phyloP scores from a whole-genome alignment of 176 grass and related monocot species.

The Hyparrhenia diplandra region DNA sequence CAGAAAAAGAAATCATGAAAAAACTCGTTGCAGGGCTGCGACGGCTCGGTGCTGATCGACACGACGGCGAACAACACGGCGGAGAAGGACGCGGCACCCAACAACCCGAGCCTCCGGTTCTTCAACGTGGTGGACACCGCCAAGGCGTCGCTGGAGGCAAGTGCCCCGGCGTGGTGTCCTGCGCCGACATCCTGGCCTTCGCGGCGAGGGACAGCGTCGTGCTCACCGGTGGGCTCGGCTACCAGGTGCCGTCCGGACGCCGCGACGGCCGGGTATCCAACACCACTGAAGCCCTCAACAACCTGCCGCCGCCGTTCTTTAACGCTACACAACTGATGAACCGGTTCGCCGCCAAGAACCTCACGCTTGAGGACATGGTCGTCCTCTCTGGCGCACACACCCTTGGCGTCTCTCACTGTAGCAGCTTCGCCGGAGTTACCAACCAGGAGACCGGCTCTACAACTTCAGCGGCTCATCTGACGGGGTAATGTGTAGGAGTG shows the following conservation, averaged over 20 bases:
- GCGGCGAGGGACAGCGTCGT: conserved; percentile 44
- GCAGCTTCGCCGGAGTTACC: not conserved
- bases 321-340: conserved; percentile 3
- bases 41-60: conserved; percentile 54
- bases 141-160: conserved; percentile 41
- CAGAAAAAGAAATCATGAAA: not conserved
- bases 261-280: conserved; percentile 35
- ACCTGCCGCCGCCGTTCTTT: conserved; percentile 29
- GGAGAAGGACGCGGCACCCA: conserved; percentile 36
- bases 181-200: conserved; percentile 74
- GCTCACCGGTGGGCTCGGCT: conserved; percentile 26
- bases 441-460: not conserved
- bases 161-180: conserved; percentile 53
- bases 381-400: conserved; percentile 62
- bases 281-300: not conserved
- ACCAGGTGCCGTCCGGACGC: conserved; percentile 43
- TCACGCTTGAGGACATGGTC: conserved; percentile 51
- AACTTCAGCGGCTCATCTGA: conserved; percentile 33
- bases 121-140: conserved; percentile 45
- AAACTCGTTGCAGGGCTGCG: conserved; percentile 49
- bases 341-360: conserved; percentile 40
- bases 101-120: conserved; percentile 48
- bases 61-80: conserved; percentile 38
- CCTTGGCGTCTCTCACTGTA: conserved; percentile 50
- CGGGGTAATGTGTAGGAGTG: too few relatives aligned